A percentile compares a stretch with the other conserved stretches of the same genome.
Evolutionary conservation across 257 asterid species (phyloP).

Genomic region (Rehmannia glutinosa): DNA sequence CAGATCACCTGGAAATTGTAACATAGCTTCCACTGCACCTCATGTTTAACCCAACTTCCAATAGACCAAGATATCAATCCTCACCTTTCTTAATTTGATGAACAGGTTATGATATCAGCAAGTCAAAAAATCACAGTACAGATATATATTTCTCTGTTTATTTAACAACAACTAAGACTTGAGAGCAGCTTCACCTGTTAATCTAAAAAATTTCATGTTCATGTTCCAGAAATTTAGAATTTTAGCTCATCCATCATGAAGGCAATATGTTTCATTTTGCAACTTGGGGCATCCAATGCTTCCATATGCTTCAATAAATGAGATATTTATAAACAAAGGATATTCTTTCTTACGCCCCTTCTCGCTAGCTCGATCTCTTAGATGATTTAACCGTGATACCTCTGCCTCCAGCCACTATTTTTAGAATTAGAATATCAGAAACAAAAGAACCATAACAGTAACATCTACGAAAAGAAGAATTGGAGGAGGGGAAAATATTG

Average conservation of each 20-base stretch:
- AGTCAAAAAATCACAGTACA: not conserved
- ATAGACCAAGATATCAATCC: not conserved
- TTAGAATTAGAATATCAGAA: slow-evolving; percentile 18
- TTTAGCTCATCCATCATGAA: slow-evolving; percentile 6
- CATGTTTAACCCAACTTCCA: not conserved
- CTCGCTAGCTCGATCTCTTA: slow-evolving; percentile 63
- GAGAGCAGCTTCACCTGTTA: not conserved
- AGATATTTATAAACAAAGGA: slow-evolving; percentile 40
- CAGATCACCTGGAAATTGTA: no score
- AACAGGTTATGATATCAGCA: not conserved
- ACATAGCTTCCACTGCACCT: no score
- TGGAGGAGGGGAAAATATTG: not conserved
- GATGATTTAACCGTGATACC: slow-evolving; percentile 44
- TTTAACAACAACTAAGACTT: not conserved
- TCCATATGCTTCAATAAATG: not conserved
- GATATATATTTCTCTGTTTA: not conserved
- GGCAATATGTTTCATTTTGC: not conserved
- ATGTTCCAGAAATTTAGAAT: not conserved
- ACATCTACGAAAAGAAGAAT: not conserved
- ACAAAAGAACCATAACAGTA: slow-evolving; percentile 5
- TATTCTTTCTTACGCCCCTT: slow-evolving; percentile 55
- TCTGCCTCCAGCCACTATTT: slow-evolving; percentile 53
- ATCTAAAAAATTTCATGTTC: not conserved
- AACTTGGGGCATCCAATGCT: not conserved
- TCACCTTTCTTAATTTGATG: not conserved